Base-by-base conservation (phyloP, 2,329 filamentous ascomycete species). In the Colletotrichum kahawae region DNA sequence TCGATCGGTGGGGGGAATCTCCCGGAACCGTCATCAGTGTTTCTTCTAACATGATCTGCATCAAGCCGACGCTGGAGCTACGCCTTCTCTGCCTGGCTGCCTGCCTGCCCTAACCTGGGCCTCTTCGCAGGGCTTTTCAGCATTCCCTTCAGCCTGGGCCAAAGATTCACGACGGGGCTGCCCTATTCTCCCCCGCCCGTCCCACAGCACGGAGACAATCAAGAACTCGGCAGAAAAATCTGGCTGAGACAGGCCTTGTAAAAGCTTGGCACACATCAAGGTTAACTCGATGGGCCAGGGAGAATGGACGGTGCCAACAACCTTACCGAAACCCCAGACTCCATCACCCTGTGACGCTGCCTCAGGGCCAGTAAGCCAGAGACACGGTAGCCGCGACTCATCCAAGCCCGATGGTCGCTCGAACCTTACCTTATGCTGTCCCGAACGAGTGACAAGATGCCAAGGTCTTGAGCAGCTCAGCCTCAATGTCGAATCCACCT, bases 41-140 rank as follows among this genome's bases (percentile, higher is more conserved):
- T 78, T 79, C 77, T 76, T 75, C 79, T 80, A 66, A 70, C 70
- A 74, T 62, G 74, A 76, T 76, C 74, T 76, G 70, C 74, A 36
- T 76, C 74, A 76, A 76, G 65, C 64, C 59, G 74, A 70, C 62
- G 65, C 65, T 70, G 64, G 51, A 65, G 65, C 70, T 57, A 70
- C 54, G 65, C 33, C 59, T 62, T 38, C 29, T 57, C 31, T 31
- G 27, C 31, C 16, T 66, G 56, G 27, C 27, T 62, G 56, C 48
- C 69, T 62, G 56, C 48, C 69, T 67, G 56, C 48, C 36, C 56
- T 67, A 64, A 29, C 34, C 21, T 57, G 21, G 43, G 27, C 71
- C 31, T 48, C 24, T 51, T 67, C 31, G 57, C 57, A 34, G 57
- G 43, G n/a, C 43, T 51, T 24, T 12, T 13, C 43, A 51, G 43